Conservation (phyloP, 768 basidiomycete species). For the Coprinellus micaceus region DNA sequence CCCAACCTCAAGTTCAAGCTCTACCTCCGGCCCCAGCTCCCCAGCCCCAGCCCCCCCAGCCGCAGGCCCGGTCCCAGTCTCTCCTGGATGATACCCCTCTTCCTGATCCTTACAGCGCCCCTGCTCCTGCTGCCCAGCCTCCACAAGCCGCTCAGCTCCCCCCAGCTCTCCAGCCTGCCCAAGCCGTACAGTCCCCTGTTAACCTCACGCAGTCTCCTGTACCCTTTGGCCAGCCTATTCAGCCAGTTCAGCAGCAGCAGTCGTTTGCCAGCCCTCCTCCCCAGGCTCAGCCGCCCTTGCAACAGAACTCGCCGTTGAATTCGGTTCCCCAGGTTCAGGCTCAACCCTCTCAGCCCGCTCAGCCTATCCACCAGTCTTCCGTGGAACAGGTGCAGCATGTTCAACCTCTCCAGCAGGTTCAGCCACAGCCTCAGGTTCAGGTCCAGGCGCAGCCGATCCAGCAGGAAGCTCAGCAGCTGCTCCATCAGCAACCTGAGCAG, state of each 20-base stretch:
- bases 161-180: background rate
- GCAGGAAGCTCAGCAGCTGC: slow-evolving; percentile 16
- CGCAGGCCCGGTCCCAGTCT: background rate
- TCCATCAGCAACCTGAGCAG: slow-evolving; percentile 18
- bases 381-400: background rate
- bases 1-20: slow-evolving; percentile 18
- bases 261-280: background rate
- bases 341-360: background rate
- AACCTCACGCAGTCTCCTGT: background rate
- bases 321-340: background rate
- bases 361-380: background rate
- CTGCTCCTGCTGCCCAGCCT: slow-evolving; percentile 13
- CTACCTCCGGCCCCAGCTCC: background rate
- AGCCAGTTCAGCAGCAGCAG: slow-evolving; percentile 15
- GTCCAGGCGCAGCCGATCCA: slow-evolving; percentile 13
- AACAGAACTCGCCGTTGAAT: background rate
- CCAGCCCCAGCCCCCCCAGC: background rate
- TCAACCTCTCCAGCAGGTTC: slow-evolving; percentile 3
- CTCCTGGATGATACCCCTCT: background rate
- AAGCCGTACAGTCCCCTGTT: background rate
- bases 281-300: background rate
- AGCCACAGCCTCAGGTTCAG: slow-evolving; percentile 13
- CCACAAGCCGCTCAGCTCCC: background rate
- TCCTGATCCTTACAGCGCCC: background rate
- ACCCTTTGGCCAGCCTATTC: slow-evolving; percentile 10